Evolutionary conservation across 2,329 filamentous ascomycete genomes (phyloP), one percentile per base, ranked within the genome.

Genomic region (Akanthomyces muscarius): DNA sequence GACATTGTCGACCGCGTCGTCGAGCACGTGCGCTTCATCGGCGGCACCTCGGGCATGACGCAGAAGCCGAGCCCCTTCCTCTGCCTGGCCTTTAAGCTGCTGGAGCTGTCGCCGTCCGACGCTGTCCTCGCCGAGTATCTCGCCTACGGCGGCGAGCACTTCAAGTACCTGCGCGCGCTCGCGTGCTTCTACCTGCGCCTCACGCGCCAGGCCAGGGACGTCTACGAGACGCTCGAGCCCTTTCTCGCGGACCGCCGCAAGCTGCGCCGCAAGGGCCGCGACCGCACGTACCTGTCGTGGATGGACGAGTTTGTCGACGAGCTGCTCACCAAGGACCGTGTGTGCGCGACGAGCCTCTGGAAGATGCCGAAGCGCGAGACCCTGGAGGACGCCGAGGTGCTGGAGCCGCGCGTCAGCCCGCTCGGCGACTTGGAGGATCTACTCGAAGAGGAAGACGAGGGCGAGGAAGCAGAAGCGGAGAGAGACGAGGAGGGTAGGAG

Each of bases 261-360:
- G 78, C 73, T 99, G 75, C 87, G 90, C 74, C 81, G 92, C 65
- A 84, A 90, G 69, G 89, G 87, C 16, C 86, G 92, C 66, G 85
- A 86, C 33, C 90, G 90, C 1, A 93, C 90, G 66, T 82, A 79
- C 14, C 74, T 99, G 69, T 95, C 91, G 3, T 89, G 85, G 71
- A 81, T 99, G 76, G 95, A 99, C 75, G 89, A 94, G 69, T 98
- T 99, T 74, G 86, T 98, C 62, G 95, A 99, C 74, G 92, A 97
- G 65, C 77, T 99, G 67, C 80, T 99, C 66, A 89, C 86, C 0
- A 96, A 96, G 76, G 91, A 96, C 63, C 84, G 95, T 59, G 89
- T 97, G 0, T 98, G 94, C 72, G 94, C 88, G 44, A 98, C 95
- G 3, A 96, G 89, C 71, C 73, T 99, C 69, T 96, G 92, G 87